Evolutionary conservation across 768 basidiomycete genomes (phyloP), one percentile per base, ranked within the genome.

Genomic region (Postia placenta): DNA sequence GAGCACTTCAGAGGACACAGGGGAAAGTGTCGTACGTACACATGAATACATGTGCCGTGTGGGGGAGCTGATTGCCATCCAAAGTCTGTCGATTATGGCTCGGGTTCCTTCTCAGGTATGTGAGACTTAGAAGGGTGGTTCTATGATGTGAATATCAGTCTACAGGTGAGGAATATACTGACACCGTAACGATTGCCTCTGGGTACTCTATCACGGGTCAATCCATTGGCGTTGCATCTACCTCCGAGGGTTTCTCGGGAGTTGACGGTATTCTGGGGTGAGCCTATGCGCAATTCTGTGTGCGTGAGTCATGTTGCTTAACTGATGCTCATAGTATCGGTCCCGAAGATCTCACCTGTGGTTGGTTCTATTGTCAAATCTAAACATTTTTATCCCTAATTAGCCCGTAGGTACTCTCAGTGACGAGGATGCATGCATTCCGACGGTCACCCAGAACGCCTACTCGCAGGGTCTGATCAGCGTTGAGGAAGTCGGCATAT

Each of bases 71-170:
- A 38, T 26, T 11, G n/a, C n/a, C n/a, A n/a, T 38, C 33, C 26
- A 22, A 22, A 79, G 75, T 68, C 67, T 41, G 75, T 78, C 12
- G 68, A 65, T 36, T 81, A 80, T 55, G 77, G 76, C 11, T 75
- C 76, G 11, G 79, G 78, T 2, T 65, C 61, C 23, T 73, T 80
- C 59, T 60, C 64, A 22, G 77, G 79, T 43, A 61, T 11, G 46
- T 33, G 9, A 7, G 30, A 7, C 7, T 46, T n/a, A 40, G 19
- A 4, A 23, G n/a, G 49, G 64, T 38, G 19, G 17, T 37, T 19
- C 17, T 15, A 42, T 1, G 19, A 2, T 39, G 7, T 3, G n/a
- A 20, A 14, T 39, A 0, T 36, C 4, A 15, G 5, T 12, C 6
- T 27, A 11, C 30, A 61, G 62, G 60, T 5, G 19, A 49, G 11